Base-by-base conservation (phyloP, 208 protist species). In the Phytomonas sp. region DNA sequence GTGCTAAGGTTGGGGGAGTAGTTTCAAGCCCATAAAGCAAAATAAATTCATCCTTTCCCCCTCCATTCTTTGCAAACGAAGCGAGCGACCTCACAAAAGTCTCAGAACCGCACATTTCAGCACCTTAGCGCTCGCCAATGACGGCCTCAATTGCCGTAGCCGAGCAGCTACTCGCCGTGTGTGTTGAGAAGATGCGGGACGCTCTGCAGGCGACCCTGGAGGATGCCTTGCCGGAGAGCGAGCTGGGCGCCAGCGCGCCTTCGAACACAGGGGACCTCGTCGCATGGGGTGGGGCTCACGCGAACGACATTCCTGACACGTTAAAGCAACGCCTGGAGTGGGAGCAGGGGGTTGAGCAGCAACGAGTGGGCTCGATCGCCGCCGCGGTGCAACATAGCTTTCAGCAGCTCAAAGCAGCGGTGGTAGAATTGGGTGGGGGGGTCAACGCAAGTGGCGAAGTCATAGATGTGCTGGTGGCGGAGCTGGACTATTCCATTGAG, bases 151-250 rank as follows among this genome's bases (percentile, higher is more conserved):
- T 94, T 28, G 83, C 77, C 33, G 70, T 83, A 1, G 91, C 88
- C 15, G 91, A 96, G 83, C 53, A 67, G 13, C 77, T 77, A 40
- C 79, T 96, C 37, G 75, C 66, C 56, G 53, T 73, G 20, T 91
- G 82, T 40, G 69, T 96, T n/a, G 72, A 74, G 65, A 75, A 77
- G 23, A 90, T 94, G 73, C 72, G 72, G 15, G 76, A 79, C 7
- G 77, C 74, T 28, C 70, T 93, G 28, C 81, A 73, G 56, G 68
- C 53, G 0, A 71, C 82, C 2, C 62, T 83, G 1, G 79, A 82
- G 43, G 91, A 94, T 63, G 87, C 91, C 0, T 70, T 89, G n/a
- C 91, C 87, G 31, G 74, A 87, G 34, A 93, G 82, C 40, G 69
- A 76, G 9, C 75, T 79, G 60, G 73, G 76, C 17, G 62, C 40